Percentiles rank a stretch among this genome's conserved stretches.
phyloP scores from a whole-genome alignment of 352 stramenopile genomes.

The Globisporangium cystogenes region DNA sequence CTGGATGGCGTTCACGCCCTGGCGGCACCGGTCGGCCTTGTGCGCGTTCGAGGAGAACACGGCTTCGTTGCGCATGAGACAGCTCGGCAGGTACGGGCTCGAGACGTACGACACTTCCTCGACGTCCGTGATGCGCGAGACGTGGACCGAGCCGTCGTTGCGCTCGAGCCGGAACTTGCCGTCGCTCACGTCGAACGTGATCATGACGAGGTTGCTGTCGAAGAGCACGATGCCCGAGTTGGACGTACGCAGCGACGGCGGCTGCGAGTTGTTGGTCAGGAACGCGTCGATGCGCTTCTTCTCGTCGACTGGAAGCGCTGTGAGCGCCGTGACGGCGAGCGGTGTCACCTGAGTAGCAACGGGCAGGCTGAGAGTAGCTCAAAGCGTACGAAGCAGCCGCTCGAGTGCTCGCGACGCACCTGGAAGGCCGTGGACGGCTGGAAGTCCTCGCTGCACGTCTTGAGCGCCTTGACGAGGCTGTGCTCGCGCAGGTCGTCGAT shows the following conservation, averaged over 20 bases:
- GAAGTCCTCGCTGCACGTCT: constrained; percentile 92
- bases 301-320: constrained; percentile 28
- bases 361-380: no score
- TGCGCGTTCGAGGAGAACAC: constrained; percentile 94
- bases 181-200: constrained; percentile 88
- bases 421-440: constrained; percentile 96
- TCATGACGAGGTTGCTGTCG: constrained; percentile 87
- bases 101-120: constrained; percentile 98
- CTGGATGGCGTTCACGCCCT: constrained; percentile 82
- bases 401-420: constrained; percentile 22
- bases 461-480: constrained; percentile 93
- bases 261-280: constrained; percentile 21
- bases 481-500: constrained; percentile 95
- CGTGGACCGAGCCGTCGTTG: constrained; percentile 78
- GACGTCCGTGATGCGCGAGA: constrained; percentile 94
- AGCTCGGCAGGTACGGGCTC: constrained; percentile 95
- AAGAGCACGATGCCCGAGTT: constrained; percentile 89
- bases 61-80: constrained; percentile 90
- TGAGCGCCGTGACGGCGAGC: constrained; percentile 32
- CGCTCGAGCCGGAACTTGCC: constrained; percentile 87
- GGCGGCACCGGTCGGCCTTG: constrained; percentile 79
- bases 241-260: constrained; percentile 24
- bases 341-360: constrained; percentile 37
- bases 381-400: background rate
- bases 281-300: constrained; percentile 63